Percentiles rank a stretch among this genome's conserved stretches.
These are phyloP conservation scores for Eudorina sp. DNA, from an alignment of 139 green algal genomes.

Conservation along the genomic window DNA sequence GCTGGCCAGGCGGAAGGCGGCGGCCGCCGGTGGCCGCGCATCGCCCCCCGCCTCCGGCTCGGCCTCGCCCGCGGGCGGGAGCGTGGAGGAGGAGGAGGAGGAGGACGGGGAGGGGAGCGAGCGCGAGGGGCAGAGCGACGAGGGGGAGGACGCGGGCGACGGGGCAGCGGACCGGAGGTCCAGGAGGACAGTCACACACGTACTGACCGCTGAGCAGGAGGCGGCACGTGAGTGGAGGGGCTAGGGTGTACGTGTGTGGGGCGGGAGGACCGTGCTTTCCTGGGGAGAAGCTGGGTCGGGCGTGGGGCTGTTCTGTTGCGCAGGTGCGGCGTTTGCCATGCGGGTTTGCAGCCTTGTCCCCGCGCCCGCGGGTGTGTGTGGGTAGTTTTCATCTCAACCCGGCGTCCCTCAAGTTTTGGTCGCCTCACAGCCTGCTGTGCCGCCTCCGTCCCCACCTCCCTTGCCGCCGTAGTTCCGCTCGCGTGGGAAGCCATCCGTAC, in stretches of 20 bases:
- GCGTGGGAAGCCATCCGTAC: neutral
- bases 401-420: no score
- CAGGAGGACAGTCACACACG: neutral
- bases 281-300: no score
- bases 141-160: neutral
- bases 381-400: no score
- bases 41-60: neutral
- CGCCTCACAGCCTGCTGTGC: no score
- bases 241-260: no score
- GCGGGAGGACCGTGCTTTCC: no score
- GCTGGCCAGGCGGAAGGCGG: neutral
- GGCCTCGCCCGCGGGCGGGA: neutral
- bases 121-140: neutral
- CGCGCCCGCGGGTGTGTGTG: no score
- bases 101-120: neutral
- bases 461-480: neutral
- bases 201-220: constrained; percentile 1
- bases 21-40: neutral
- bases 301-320: no score
- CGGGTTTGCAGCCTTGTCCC: no score
- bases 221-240: constrained; percentile 3
- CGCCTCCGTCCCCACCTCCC: neutral
- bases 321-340: no score
- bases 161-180: neutral
- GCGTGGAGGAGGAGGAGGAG: neutral